Evolutionary conservation across 768 basidiomycete genomes (phyloP), one percentile per base, ranked within the genome.

Genomic region (Mycena filopes): DNA sequence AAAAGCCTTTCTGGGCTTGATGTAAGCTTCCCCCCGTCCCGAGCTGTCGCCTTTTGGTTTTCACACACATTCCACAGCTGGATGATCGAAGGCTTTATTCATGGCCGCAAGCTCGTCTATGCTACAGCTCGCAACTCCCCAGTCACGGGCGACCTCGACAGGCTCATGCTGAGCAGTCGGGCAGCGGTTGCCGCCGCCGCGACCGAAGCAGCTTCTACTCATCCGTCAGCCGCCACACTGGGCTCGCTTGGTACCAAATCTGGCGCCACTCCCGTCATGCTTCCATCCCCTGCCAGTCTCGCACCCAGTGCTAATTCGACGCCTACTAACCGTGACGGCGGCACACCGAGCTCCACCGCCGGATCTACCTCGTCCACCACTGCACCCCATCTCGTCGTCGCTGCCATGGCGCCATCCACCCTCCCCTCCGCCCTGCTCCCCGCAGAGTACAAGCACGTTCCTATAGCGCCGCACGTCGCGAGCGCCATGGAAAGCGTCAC

Each of bases 11-110:
- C 76, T 91, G 70, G 93, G 93, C 66, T 83, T 94, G 78, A 91
- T 94, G 92, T 92, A 86, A 84, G 92, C 79, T 53, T 72, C 66
- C 45, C n/a, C 68, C 65, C 53, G 33, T 54, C 42, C 65, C n/a
- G n/a, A 49, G 58, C 70, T 57, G 65, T 71, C 54, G 58, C 66
- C 66, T 73, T 76, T 74, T 76, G 74, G 36, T 61, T 74, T 78
- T 80, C 72, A 75, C 73, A 65, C 69, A 33, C 63, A 55, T 67
- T 47, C 69, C 60, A 58, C 67, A 94, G 92, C 72, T 89, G 77
- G 75, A 89, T 94, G 91, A 87, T 93, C 75, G 89, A 94, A 76
- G 89, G 84, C 7, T 93, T 87, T 76, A 90, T 94, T 69, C 83
- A 87, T 55, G 79, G 80, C 23, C 85, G 86, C 71, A 85, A 83